Percentiles rank a stretch among this genome's conserved stretches.
These are phyloP conservation scores for Leccinum griseonigrum DNA, from an alignment of 1,284 basidiomycete species.

Conservation along the genomic window DNA sequence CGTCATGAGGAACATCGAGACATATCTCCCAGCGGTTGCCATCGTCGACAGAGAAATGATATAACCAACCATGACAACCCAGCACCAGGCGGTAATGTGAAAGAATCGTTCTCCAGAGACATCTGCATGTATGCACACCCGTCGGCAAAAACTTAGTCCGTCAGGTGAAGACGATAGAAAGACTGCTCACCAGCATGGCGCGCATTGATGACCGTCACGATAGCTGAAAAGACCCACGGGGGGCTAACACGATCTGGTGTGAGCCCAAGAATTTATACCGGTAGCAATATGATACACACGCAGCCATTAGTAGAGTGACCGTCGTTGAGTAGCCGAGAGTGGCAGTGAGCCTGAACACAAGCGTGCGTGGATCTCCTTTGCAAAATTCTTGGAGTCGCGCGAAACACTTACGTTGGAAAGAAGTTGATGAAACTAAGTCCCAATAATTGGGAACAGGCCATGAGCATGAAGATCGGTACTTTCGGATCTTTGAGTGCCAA, in stretches of 20 bases:
- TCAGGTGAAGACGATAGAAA: not conserved
- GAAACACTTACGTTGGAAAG: slow-evolving; percentile 58
- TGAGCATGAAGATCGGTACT: slow-evolving; percentile 48
- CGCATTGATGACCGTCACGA: slow-evolving; percentile 56
- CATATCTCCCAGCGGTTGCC: slow-evolving; percentile 54
- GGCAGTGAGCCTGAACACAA: slow-evolving; percentile 47
- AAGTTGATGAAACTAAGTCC: slow-evolving; percentile 72
- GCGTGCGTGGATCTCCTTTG: slow-evolving; percentile 40
- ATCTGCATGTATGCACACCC: not conserved
- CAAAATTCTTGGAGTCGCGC: slow-evolving; percentile 40
- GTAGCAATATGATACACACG: slow-evolving; percentile 42
- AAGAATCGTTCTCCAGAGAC: slow-evolving; percentile 2
- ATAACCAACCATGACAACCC: slow-evolving; percentile 59
- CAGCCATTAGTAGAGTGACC: slow-evolving; percentile 59
- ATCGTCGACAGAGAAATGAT: slow-evolving; percentile 61
- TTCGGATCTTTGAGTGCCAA: slow-evolving; percentile 41
- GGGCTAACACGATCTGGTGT: slow-evolving; percentile 39
- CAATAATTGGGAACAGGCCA: slow-evolving; percentile 51
- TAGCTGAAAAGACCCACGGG: slow-evolving; percentile 60
- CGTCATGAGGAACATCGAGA: slow-evolving; percentile 67
- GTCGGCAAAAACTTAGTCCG: not conserved
- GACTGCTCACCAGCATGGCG: slow-evolving; percentile 58
- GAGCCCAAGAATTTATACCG: slow-evolving; percentile 12
- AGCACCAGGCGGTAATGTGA: slow-evolving; percentile 39
- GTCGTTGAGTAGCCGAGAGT: slow-evolving; percentile 66